phyloP scores from a whole-genome alignment of 805 yeast genomes.

The Candida palmyrensis region DNA sequence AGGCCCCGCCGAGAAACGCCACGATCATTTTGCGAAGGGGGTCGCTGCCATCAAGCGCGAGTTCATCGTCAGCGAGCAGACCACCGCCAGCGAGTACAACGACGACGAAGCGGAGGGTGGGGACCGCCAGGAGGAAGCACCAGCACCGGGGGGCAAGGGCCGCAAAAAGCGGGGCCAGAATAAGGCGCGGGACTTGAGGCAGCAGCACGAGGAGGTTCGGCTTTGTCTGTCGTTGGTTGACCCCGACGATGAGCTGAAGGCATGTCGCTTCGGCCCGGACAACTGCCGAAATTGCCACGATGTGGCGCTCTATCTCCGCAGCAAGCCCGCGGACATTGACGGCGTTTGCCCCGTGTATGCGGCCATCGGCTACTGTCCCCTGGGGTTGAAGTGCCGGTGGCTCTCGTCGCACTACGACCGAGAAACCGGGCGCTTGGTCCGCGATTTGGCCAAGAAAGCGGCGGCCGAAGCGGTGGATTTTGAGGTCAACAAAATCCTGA shows the following conservation, averaged over 20 bases:
- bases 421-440: conserved; percentile 40
- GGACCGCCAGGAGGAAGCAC: conserved; percentile 30
- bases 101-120: conserved; percentile 45
- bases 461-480: conserved; percentile 28
- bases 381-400: conserved; percentile 93
- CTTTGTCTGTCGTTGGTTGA: conserved; percentile 63
- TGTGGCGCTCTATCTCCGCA: conserved; percentile 52
- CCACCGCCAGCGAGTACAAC: conserved; percentile 32
- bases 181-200: conserved; percentile 72
- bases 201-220: conserved; percentile 56
- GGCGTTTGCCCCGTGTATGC: conserved; percentile 82
- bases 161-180: conserved; percentile 73
- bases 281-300: conserved; percentile 78
- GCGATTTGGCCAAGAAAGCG: conserved; percentile 38
- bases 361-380: conserved; percentile 85
- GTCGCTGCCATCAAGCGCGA: conserved; percentile 76
- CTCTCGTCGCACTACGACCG: conserved; percentile 60
- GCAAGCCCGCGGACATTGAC: conserved; percentile 67
- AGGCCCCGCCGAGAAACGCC: conserved; percentile 14
- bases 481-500: conserved; percentile 61
- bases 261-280: conserved; percentile 63
- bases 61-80: conserved; percentile 45
- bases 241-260: conserved; percentile 40
- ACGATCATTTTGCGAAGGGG: conserved; percentile 44
- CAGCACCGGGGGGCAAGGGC: conserved; percentile 28